These are phyloP conservation scores for Helianthus annuus DNA, from an alignment of 129 eudicot genomes.

Conservation along the genomic window HanXRQr2.0-SUNRISE NC_035444.2:77331113-77331612, in stretches of 20 bases:
- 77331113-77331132: conserved; percentile 80
- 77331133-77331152: not conserved
- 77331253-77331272: conserved; percentile 82
- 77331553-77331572: conserved; percentile 92
- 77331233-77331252: conserved; percentile 72
- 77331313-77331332: not conserved
- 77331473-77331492: not conserved
- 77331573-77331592: conserved; percentile 98
- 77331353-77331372: not conserved
- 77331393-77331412: conserved; percentile 85
- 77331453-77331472: conserved; percentile 52
- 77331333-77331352: not conserved
- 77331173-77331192: not conserved
- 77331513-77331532: conserved; percentile 6
- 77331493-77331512: not conserved
- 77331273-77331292: conserved; percentile 94
- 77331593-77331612: conserved; percentile 83
- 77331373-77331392: conserved; percentile 8
- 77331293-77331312: conserved; percentile 50
- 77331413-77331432: conserved; percentile 84
- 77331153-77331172: not conserved
- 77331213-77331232: conserved; percentile 1
- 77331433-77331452: conserved; percentile 91
- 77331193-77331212: conserved; percentile 16
- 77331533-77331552: conserved; percentile 84